Evolutionary conservation across 2,329 filamentous ascomycete species (phyloP).

Genomic region (Penicillium sclerotigenum): DNA sequence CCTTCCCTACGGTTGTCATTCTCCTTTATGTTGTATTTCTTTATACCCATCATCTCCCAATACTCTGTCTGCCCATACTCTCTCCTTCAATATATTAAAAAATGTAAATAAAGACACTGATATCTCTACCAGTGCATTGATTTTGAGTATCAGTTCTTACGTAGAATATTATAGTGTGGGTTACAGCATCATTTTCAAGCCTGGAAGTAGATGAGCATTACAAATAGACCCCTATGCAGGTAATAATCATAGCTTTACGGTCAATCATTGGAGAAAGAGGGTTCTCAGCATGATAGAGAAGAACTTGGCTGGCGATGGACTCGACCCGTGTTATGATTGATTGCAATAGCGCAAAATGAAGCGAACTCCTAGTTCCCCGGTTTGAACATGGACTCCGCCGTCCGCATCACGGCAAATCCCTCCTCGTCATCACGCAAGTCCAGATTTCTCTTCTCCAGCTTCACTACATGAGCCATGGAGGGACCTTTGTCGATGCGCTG

Average conservation of each 20-base stretch:
- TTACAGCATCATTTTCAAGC: background rate
- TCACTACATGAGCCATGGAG: constrained; percentile 66
- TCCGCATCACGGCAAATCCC: constrained; percentile 56
- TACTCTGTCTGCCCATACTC: background rate
- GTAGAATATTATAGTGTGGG: background rate
- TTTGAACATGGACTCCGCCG: constrained; percentile 29
- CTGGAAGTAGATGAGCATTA: background rate
- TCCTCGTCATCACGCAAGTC: constrained; percentile 64
- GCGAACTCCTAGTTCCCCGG: background rate
- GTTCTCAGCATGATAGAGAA: background rate
- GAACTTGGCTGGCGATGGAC: background rate
- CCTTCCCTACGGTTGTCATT: background rate
- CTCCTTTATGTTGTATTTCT: background rate
- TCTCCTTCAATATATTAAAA: background rate
- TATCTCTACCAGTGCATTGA: background rate
- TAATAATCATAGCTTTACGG: background rate
- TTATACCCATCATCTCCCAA: background rate
- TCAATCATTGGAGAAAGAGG: background rate
- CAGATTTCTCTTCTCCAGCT: constrained; percentile 67
- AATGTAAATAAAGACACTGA: background rate
- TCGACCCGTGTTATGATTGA: background rate
- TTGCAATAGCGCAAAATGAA: background rate
- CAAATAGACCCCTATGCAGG: background rate
- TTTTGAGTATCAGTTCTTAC: too few relatives aligned
- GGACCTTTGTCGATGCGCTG: constrained; percentile 75